Percentiles rank a stretch among this genome's conserved stretches.
Conservation (phyloP, 257 asterid genomes). For the Solanum lignicaule region DNA sequence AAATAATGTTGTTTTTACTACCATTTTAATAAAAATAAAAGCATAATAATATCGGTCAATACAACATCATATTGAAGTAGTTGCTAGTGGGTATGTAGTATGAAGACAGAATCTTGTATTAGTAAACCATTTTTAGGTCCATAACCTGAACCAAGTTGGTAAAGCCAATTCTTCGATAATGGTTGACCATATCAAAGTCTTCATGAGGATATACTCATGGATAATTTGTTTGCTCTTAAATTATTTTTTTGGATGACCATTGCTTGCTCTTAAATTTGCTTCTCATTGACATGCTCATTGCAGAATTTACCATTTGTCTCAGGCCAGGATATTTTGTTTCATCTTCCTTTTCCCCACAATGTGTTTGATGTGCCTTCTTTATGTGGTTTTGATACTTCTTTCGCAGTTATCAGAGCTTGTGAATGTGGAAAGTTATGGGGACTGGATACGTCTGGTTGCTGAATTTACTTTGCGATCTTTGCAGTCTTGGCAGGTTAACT, state of each 20-base stretch:
- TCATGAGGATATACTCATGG: not conserved
- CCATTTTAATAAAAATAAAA: not conserved
- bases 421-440: slow-evolving; percentile 88
- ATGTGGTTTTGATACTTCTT: slow-evolving; percentile 7
- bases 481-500: slow-evolving; percentile 87
- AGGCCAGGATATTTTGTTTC: not conserved
- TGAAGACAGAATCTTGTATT: not conserved
- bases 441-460: slow-evolving; percentile 96
- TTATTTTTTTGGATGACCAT: not conserved
- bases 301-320: not conserved
- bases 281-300: not conserved
- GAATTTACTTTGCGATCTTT: slow-evolving; percentile 85
- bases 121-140: not conserved
- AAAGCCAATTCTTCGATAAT: not conserved
- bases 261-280: not conserved
- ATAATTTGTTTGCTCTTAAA: not conserved
- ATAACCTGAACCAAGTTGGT: not conserved
- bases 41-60: not conserved
- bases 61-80: not conserved
- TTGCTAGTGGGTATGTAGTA: not conserved
- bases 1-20: not conserved
- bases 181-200: not conserved
- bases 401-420: slow-evolving; percentile 91
- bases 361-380: slow-evolving; percentile 7
- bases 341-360: not conserved